Percentiles rank a stretch among this genome's conserved stretches.
phyloP scores from a whole-genome alignment of 306 rosid species.

The Erythrophleum fordii region DNA sequence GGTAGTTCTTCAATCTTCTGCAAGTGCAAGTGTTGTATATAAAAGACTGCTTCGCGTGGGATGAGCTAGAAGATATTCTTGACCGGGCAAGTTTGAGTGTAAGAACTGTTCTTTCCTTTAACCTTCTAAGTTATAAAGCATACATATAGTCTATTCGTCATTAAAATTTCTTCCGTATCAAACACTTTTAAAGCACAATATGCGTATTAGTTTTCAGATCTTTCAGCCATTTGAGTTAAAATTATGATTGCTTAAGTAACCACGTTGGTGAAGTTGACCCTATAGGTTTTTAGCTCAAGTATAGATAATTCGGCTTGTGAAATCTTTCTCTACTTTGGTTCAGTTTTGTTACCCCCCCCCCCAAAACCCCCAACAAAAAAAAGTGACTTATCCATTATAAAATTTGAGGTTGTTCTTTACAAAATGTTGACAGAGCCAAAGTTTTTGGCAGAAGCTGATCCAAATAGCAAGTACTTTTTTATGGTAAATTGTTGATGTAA shows the following conservation, averaged over 20 bases:
- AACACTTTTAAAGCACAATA: background rate
- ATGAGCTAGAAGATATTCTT: background rate
- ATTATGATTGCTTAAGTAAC: background rate
- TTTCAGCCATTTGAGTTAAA: background rate
- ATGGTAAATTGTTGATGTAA: background rate
- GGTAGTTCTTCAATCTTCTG: conserved; percentile 45
- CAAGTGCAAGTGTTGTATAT: background rate
- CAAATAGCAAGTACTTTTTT: background rate
- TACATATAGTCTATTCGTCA: background rate
- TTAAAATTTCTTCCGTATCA: conserved; percentile 1
- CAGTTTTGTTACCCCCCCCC: too few relatives aligned
- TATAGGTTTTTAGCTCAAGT: background rate
- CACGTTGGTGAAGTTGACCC: background rate
- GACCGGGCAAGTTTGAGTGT: conserved; percentile 4
- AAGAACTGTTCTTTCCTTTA: background rate
- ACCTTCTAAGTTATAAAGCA: conserved; percentile 1
- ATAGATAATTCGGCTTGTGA: background rate
- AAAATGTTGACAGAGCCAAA: background rate
- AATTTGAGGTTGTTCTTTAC: background rate
- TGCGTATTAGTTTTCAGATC: background rate
- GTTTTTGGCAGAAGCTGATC: background rate
- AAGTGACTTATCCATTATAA: background rate
- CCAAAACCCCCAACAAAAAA: too few relatives aligned
- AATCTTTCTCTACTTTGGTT: background rate
- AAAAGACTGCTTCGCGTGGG: background rate